Evolutionary conservation across 176 grass and related monocot genomes (phyloP).

Genomic region (Aegilops sharonensis): DNA sequence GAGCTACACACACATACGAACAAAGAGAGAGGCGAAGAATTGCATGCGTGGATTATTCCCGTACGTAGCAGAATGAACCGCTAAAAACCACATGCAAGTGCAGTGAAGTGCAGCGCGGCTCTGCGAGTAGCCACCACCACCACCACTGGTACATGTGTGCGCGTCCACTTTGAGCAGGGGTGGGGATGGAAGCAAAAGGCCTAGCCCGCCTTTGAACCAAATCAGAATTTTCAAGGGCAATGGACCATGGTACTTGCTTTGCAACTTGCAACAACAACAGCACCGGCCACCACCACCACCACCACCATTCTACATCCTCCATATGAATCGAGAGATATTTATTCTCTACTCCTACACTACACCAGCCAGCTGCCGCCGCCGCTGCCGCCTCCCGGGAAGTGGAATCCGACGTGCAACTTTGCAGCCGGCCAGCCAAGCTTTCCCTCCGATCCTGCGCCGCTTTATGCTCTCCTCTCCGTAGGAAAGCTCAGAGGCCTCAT

Average conservation of each 20-base stretch:
- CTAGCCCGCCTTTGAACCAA: constrained; percentile 8
- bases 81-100: not conserved
- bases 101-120: not conserved
- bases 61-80: not conserved
- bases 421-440: not conserved
- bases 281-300: not conserved
- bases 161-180: not conserved
- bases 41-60: not conserved
- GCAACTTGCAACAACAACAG: constrained; percentile 6
- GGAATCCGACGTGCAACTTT: constrained; percentile 34
- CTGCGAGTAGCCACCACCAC: not conserved
- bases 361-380: not conserved
- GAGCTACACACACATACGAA: not conserved
- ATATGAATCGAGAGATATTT: not conserved
- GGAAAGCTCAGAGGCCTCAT: constrained; percentile 20
- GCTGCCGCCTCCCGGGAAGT: constrained; percentile 1
- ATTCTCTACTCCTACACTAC: not conserved
- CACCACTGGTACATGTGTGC: not conserved
- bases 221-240: constrained; percentile 12
- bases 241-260: constrained; percentile 20
- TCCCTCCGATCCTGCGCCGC: not conserved
- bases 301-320: not conserved
- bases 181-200: not conserved
- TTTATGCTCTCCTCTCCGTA: constrained; percentile 33
- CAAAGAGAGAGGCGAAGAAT: not conserved